Evolutionary conservation across 345 rosid genomes (phyloP), one percentile per base, ranked within the genome.

Genomic region (Pistacia vera): DNA sequence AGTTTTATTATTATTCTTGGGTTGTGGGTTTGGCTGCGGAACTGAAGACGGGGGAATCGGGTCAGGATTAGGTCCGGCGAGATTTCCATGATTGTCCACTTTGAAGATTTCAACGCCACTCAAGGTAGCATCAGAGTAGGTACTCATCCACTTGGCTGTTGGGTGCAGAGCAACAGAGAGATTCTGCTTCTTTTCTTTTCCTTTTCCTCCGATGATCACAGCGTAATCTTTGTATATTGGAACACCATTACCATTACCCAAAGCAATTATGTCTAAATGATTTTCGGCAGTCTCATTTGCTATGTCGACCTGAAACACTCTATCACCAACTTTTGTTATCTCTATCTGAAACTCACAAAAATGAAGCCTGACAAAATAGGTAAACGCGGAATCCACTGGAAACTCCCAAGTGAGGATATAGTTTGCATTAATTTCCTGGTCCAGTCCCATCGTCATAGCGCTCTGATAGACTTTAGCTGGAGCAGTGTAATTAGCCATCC

Each of bases 351-450:
- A 30, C 33, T 30, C 33, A 2, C 33, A 30, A 30, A 30, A 30
- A 2, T 30, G 33, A 30, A 30, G 33, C 33, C 33, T 30, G 3
- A 30, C 33, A 4, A 76, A 58, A 77, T 88, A 85, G 13, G 56
- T 78, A 77, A 82, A 88, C 2, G 63, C 78, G 2, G 82, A 75
- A 5, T 81, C 87, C 13, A 88, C 87, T 2, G 56, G 74, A 49
- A 80, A 85, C n/a, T 75, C 70, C 92, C 90, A 88, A 0, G 90
- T 87, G 16, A 87, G 84, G 17, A 75, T 66, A 76, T 83, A 80
- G 1, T 22, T 75, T 49, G 72, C 33, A 51, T 3, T 75, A 0
- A 56, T 41, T 11, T 38, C n/a, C 4, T 11, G 8, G 8, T 14
- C 57, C 0, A 17, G 11, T 1, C 87, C 84, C 92, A 85, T 86